A percentile compares a stretch with the other conserved stretches of the same genome.
Evolutionary conservation across 768 basidiomycete genomes (phyloP).

Genomic region (Fomitopsis serialis): DNA sequence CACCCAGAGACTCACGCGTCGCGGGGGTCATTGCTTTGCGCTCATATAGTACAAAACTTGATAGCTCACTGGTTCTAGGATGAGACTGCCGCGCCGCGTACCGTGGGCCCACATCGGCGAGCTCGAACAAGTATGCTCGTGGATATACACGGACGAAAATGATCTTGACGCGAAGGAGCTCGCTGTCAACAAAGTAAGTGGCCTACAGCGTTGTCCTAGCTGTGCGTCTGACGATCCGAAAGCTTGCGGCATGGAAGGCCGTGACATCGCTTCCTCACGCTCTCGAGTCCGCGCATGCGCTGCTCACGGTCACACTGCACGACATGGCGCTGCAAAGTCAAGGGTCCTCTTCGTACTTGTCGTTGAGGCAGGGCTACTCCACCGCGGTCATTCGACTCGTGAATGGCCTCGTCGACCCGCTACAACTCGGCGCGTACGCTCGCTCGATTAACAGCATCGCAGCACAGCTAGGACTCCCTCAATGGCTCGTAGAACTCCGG

Average conservation of each 20-base stretch:
- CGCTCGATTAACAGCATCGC: slow-evolving; percentile 89
- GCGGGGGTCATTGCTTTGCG: no score
- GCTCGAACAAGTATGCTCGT: slow-evolving; percentile 69
- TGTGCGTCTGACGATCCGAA: neutral
- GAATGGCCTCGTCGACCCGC: slow-evolving; percentile 92
- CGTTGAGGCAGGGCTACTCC: slow-evolving; percentile 73
- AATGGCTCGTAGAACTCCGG: slow-evolving; percentile 86
- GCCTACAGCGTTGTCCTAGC: neutral
- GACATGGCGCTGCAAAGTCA: slow-evolving; percentile 31
- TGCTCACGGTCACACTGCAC: slow-evolving; percentile 55
- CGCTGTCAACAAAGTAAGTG: slow-evolving; percentile 62
- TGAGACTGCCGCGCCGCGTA: slow-evolving; percentile 75
- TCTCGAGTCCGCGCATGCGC: slow-evolving; percentile 63
- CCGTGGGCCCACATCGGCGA: slow-evolving; percentile 71
- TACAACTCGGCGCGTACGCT: slow-evolving; percentile 86
- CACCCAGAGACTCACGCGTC: no score
- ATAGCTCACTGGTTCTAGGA: no score
- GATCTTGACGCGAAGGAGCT: slow-evolving; percentile 48
- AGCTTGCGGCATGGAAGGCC: slow-evolving; percentile 82
- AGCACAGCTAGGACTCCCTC: slow-evolving; percentile 76
- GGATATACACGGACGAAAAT: slow-evolving; percentile 66
- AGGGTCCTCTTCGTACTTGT: slow-evolving; percentile 33
- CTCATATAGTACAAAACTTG: no score
- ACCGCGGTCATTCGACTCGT: slow-evolving; percentile 83
- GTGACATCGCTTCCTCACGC: slow-evolving; percentile 76